Evolutionary conservation across 768 basidiomycete genomes (phyloP), one percentile per base, ranked within the genome.

Genomic region (Leccinellum luteum): DNA sequence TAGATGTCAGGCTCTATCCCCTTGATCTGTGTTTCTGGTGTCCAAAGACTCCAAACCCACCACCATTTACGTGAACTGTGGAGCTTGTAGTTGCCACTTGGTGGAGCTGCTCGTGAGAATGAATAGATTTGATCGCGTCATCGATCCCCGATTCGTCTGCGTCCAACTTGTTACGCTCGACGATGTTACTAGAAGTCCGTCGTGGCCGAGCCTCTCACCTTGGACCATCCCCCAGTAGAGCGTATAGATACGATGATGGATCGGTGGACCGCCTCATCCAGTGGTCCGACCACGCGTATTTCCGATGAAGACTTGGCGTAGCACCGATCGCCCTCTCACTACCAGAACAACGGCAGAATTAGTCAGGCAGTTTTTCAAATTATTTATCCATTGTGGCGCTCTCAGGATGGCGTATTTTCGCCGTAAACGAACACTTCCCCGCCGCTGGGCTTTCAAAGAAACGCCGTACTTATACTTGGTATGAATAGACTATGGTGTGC

Each of bases 281-380:
- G 41, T 12, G 9, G 9, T n/a, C 38, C 4, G 38, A 41, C 4
- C 38, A n/a, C 38, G 35, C 17, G 8, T n/a, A 41, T 9, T n/a
- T 17, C n/a, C 51, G 27, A 53, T 28, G 21, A 25, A 57, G 30
- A 15, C 34, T 35, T 7, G 35, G 35, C 17, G n/a, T 9, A 38
- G 4, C 38, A 51, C 51, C 63, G 59, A 64, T 63, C 54, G 38
- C 53, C 58, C 51, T 56, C 51, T n/a, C n/a, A n/a, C n/a, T n/a
- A n/a, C 30, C 27, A 14, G 35, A 30, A 35, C 27, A 44, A 43
- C 45, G 30, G 25, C 17, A 28, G 32, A 30, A 45, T 54, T 27
- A 54, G 41, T 47, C 35, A 35, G 1, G 13, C 12, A 3, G 31
- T 32, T 32, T 4, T 13, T 32, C 31, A 32, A 32, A 32, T 28